Evolutionary conservation across 306 rosid genomes (phyloP).

Genomic region (Prunus padus): DNA sequence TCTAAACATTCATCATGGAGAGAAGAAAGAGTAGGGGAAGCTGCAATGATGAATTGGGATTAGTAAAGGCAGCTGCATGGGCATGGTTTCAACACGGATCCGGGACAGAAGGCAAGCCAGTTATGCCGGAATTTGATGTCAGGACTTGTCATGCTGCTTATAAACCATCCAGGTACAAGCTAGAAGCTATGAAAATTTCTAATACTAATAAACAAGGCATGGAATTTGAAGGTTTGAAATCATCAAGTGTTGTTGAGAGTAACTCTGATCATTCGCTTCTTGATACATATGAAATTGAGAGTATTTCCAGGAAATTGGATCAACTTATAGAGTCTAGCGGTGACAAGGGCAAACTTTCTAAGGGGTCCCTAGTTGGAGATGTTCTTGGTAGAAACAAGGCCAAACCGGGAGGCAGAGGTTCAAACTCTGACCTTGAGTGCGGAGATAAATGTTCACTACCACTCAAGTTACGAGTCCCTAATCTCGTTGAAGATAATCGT

Average conservation of each 20-base stretch:
- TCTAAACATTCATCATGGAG: slow-evolving; percentile 19
- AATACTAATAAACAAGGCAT: not conserved
- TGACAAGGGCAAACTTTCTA: not conserved
- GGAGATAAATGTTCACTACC: not conserved
- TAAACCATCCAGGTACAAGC: slow-evolving; percentile 69
- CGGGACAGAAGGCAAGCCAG: slow-evolving; percentile 38
- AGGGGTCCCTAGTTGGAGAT: not conserved
- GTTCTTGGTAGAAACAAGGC: not conserved
- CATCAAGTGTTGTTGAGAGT: not conserved
- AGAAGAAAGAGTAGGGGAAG: slow-evolving; percentile 25
- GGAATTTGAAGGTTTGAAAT: not conserved
- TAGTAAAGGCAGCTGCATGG: slow-evolving; percentile 87
- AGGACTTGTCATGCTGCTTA: slow-evolving; percentile 11
- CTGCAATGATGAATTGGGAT: slow-evolving; percentile 22
- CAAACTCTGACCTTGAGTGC: not conserved
- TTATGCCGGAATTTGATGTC: slow-evolving; percentile 33
- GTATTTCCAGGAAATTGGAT: slow-evolving; percentile 51
- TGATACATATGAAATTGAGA: slow-evolving; percentile 57
- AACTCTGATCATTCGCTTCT: slow-evolving; percentile 37
- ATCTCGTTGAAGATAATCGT: not conserved
- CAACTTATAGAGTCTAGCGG: slow-evolving; percentile 37
- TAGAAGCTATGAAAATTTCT: slow-evolving; percentile 47
- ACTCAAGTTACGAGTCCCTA: not conserved
- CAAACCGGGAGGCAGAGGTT: not conserved
- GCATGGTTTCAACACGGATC: slow-evolving; percentile 77